phyloP scores from a whole-genome alignment of 805 yeast genomes.

The Yarrowia sp. region DNA sequence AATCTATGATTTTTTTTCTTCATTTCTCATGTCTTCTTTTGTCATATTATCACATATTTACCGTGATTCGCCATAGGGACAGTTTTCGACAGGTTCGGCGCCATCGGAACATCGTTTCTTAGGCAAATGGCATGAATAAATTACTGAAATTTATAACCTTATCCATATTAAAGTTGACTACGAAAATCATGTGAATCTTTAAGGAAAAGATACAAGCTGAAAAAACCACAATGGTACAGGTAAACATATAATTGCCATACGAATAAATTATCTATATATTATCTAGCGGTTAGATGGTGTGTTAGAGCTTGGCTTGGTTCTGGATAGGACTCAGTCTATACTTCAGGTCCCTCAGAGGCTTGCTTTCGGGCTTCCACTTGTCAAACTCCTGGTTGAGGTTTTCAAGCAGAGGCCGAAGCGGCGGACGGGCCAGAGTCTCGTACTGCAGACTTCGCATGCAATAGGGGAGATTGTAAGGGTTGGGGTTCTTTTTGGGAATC shows the following conservation, averaged over 20 bases:
- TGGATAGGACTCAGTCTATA: slow-evolving; percentile 64
- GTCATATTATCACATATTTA: neutral
- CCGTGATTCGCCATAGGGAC: too few relatives aligned
- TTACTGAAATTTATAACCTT: too few relatives aligned
- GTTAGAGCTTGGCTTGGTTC: slow-evolving; percentile 29
- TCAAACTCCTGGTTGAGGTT: slow-evolving; percentile 69
- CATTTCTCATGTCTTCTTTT: neutral
- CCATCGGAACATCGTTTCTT: too few relatives aligned
- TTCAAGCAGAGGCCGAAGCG: slow-evolving; percentile 53
- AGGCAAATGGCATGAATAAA: too few relatives aligned
- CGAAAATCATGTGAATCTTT: too few relatives aligned
- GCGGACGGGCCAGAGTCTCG: slow-evolving; percentile 49
- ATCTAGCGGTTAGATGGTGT: neutral
- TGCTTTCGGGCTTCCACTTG: slow-evolving; percentile 82
- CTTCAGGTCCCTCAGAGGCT: slow-evolving; percentile 77
- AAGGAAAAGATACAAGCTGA: too few relatives aligned
- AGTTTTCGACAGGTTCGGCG: too few relatives aligned
- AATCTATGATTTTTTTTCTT: too few relatives aligned
- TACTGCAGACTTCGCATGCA: slow-evolving; percentile 78
- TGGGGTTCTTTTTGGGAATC: slow-evolving; percentile 56
- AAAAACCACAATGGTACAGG: too few relatives aligned
- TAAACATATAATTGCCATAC: neutral
- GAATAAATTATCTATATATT: slow-evolving; percentile 11
- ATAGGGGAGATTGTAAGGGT: slow-evolving; percentile 91
- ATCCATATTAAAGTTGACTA: too few relatives aligned